Conservation (phyloP, 768 basidiomycete species). For the Clitopilus hobsonii region DNA sequence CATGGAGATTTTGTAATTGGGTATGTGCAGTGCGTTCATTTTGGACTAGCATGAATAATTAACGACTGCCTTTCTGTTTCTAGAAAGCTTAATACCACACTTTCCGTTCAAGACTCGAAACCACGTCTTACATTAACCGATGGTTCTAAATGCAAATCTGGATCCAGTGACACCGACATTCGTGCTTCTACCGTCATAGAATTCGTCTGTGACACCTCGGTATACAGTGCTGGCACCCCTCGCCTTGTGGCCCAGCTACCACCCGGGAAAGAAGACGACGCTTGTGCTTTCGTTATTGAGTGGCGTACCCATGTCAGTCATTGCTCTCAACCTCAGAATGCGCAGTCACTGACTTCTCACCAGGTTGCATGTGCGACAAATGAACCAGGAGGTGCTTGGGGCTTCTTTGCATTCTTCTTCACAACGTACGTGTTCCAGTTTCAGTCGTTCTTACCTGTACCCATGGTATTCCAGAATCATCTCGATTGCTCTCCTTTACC, state of each 20-base stretch:
- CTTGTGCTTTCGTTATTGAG: conserved; percentile 80
- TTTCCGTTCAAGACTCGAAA: conserved; percentile 46
- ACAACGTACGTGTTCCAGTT: conserved; percentile 45
- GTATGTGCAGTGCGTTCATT: conserved; percentile 28
- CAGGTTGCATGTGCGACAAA: conserved; percentile 73
- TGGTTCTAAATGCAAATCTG: conserved; percentile 62
- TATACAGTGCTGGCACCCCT: conserved; percentile 50
- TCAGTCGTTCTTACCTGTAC: neutral
- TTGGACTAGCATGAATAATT: neutral
- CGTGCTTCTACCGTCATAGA: conserved; percentile 65
- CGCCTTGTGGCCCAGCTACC: conserved; percentile 66
- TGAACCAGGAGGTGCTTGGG: conserved; percentile 46
- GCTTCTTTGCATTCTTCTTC: conserved; percentile 49
- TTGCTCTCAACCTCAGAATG: neutral
- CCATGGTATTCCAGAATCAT: conserved; percentile 37
- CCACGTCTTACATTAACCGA: conserved; percentile 53
- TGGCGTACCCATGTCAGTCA: conserved; percentile 73
- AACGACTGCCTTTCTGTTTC: neutral
- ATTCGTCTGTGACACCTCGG: conserved; percentile 71
- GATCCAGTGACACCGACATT: conserved; percentile 26
- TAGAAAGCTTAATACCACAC: conserved; percentile 61
- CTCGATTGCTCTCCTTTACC: conserved; percentile 56
- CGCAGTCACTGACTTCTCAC: conserved; percentile 1
- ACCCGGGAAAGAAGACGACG: conserved; percentile 50
- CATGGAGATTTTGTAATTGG: conserved; percentile 74